phyloP scores from a whole-genome alignment of 148 eudicot genomes.

The Pouteria glomerata region DNA sequence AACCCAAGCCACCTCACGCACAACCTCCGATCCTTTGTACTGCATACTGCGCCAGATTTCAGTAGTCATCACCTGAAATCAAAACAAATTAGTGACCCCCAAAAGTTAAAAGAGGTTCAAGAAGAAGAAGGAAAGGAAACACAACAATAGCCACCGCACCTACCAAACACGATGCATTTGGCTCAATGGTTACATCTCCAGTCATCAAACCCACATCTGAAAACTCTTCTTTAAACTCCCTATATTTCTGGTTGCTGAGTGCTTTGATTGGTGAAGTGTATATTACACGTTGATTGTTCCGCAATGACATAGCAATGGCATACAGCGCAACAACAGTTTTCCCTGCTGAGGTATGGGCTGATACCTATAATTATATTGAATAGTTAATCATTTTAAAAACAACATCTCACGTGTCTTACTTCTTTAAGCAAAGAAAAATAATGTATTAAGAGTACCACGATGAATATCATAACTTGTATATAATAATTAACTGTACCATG shows the following conservation, averaged over 20 bases:
- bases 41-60: conserved; percentile 99
- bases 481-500: conserved; percentile 47
- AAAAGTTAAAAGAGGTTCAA: background rate
- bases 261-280: conserved; percentile 99
- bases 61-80: conserved; percentile 91
- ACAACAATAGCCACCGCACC: conserved; percentile 16
- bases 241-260: conserved; percentile 93
- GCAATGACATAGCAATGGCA: conserved; percentile 93
- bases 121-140: conserved; percentile 1
- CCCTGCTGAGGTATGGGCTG: conserved; percentile 99
- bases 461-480: background rate
- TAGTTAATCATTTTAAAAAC: background rate
- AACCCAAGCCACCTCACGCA: conserved; percentile 93
- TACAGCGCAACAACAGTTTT: conserved; percentile 95
- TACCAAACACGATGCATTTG: conserved; percentile 99
- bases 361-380: conserved; percentile 49
- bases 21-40: conserved; percentile 93
- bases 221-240: conserved; percentile 97
- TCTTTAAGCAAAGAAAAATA: too few relatives aligned
- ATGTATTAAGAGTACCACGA: background rate
- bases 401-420: background rate
- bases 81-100: conserved; percentile 10
- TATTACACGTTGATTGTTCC: conserved; percentile 86
- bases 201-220: conserved; percentile 99
- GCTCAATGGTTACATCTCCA: conserved; percentile 96